phyloP scores from a whole-genome alignment of 495 filamentous ascomycete genomes.

The Neurospora pannonica region DNA sequence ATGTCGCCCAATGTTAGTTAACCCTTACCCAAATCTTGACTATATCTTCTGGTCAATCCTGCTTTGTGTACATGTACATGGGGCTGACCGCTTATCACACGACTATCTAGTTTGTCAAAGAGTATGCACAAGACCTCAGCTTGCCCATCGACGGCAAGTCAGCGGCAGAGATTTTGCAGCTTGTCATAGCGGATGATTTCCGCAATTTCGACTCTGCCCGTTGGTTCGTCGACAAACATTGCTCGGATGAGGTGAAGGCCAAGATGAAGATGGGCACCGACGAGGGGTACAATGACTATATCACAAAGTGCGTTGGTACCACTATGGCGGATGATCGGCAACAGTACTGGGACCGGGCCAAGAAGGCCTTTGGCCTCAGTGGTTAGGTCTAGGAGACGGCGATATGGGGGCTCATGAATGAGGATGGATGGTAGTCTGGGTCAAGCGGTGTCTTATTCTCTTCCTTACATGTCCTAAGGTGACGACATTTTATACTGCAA shows the following conservation, averaged over 20 bases:
- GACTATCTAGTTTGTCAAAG: background rate
- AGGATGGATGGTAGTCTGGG: background rate
- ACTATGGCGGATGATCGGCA: constrained; percentile 36
- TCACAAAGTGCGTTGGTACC: constrained; percentile 54
- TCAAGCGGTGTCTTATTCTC: background rate
- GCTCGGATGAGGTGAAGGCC: constrained; percentile 32
- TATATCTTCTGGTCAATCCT: background rate
- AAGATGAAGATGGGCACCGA: constrained; percentile 42
- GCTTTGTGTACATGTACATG: background rate
- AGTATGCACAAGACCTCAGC: background rate
- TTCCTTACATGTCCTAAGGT: background rate
- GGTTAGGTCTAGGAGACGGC: constrained; percentile 3
- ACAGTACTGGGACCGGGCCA: constrained; percentile 46
- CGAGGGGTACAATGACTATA: constrained; percentile 52
- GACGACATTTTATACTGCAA: background rate
- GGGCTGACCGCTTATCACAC: background rate
- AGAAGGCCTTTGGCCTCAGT: constrained; percentile 28
- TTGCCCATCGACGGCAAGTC: background rate
- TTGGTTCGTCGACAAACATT: constrained; percentile 68
- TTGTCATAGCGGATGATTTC: background rate
- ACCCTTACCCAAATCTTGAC: background rate
- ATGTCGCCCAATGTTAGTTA: constrained; percentile 37
- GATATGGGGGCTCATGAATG: background rate
- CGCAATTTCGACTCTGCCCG: constrained; percentile 65
- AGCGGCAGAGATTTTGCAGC: background rate